These are phyloP conservation scores for Melaleuca alternifolia DNA, from an alignment of 345 rosid genomes.

Conservation along the genomic window DNA sequence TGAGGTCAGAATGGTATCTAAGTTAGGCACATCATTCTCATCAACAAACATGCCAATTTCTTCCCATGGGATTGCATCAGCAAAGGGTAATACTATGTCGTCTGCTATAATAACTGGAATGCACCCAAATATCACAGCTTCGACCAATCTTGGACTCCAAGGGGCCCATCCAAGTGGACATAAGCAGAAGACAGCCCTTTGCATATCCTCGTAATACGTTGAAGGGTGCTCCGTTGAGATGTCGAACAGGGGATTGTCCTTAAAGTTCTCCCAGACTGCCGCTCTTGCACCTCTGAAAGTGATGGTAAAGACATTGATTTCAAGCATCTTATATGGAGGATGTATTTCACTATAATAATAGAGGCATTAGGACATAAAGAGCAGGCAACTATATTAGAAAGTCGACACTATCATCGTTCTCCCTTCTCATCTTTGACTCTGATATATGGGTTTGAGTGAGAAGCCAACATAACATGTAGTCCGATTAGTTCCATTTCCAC, in stretches of 20 bases:
- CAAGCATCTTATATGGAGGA: background rate
- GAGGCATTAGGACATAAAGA: background rate
- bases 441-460: background rate
- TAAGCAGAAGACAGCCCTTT: conserved; percentile 87
- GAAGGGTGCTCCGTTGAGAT: conserved; percentile 97
- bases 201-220: conserved; percentile 97
- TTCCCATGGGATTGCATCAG: conserved; percentile 99
- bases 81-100: conserved; percentile 91
- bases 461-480: background rate
- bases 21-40: conserved; percentile 86
- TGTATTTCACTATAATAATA: background rate
- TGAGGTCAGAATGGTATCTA: conserved; percentile 83
- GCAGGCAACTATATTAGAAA: background rate
- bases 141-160: conserved; percentile 98
- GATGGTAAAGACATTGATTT: background rate
- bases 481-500: background rate
- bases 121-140: conserved; percentile 99
- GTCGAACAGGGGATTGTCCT: conserved; percentile 91
- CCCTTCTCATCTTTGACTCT: background rate
- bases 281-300: conserved; percentile 90
- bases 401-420: background rate
- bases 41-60: conserved; percentile 89
- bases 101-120: conserved; percentile 99
- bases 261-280: conserved; percentile 99
- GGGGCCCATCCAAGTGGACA: conserved; percentile 99